These are phyloP conservation scores for Dentipellis sp. DNA, from an alignment of 768 basidiomycete species.

Conservation along the genomic window DNA sequence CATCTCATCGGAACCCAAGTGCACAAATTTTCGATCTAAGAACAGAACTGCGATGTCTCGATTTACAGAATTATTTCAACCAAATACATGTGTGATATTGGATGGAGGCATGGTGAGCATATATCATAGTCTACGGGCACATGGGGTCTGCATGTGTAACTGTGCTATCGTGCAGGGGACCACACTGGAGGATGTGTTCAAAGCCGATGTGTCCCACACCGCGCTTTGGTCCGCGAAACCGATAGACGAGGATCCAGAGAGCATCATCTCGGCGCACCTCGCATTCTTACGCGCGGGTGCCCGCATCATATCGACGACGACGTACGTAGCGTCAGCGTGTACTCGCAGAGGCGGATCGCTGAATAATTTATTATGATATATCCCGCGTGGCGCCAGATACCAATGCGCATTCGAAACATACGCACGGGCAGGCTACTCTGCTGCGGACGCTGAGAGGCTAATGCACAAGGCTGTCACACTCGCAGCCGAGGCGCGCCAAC, in stretches of 20 bases:
- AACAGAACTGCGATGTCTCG: background rate
- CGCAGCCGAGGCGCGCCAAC: slow-evolving; percentile 36
- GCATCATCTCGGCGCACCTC: slow-evolving; percentile 49
- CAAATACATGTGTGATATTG: slow-evolving; percentile 1
- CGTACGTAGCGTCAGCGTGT: slow-evolving; percentile 34
- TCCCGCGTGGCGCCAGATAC: slow-evolving; percentile 34
- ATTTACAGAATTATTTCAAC: background rate
- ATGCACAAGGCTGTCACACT: slow-evolving; percentile 47
- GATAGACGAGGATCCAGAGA: slow-evolving; percentile 40
- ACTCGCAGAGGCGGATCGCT: too few relatives aligned
- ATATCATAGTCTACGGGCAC: background rate
- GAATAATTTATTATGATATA: too few relatives aligned
- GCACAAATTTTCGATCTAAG: too few relatives aligned
- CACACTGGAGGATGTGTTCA: slow-evolving; percentile 43
- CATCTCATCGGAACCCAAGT: too few relatives aligned
- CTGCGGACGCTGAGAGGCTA: slow-evolving; percentile 30
- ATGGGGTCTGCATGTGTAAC: background rate
- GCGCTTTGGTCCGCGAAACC: slow-evolving; percentile 69
- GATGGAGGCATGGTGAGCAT: slow-evolving; percentile 11
- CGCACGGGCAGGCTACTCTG: slow-evolving; percentile 37
- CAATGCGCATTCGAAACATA: slow-evolving; percentile 55
- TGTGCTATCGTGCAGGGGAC: slow-evolving; percentile 39
- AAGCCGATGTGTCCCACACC: slow-evolving; percentile 34
- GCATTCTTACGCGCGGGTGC: slow-evolving; percentile 60
- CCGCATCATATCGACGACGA: slow-evolving; percentile 55